phyloP scores from a whole-genome alignment of 768 basidiomycete genomes.

The Omphalotus guepiniiformis region DNA sequence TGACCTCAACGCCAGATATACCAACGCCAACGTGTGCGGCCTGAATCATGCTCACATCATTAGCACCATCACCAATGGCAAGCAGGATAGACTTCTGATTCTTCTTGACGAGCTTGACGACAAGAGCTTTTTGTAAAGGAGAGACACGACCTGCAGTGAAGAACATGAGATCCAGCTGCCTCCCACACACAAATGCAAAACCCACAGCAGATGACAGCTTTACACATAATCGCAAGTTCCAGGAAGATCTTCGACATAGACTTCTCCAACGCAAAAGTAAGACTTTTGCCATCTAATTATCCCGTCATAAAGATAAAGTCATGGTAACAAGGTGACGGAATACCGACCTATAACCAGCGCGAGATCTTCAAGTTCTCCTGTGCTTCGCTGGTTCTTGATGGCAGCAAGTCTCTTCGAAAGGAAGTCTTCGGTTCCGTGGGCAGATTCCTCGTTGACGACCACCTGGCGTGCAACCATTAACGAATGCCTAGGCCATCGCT shows the following conservation, averaged over 20 bases:
- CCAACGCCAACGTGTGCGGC: constrained; percentile 97
- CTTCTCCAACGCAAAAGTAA: constrained; percentile 91
- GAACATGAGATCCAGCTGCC: neutral
- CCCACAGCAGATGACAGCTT: constrained; percentile 96
- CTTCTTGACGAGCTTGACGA: constrained; percentile 98
- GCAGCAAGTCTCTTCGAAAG: constrained; percentile 84
- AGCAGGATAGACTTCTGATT: constrained; percentile 91
- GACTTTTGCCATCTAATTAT: constrained; percentile 83
- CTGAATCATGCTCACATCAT: constrained; percentile 99
- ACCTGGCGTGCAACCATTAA: constrained; percentile 46
- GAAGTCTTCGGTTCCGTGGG: constrained; percentile 79
- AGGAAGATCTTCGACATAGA: constrained; percentile 85
- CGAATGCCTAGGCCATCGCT: neutral
- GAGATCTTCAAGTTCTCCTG: constrained; percentile 91
- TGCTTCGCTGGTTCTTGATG: constrained; percentile 88
- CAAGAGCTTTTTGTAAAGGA: constrained; percentile 93
- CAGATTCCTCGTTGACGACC: constrained; percentile 88
- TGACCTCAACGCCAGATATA: constrained; percentile 94
- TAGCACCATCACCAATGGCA: constrained; percentile 96
- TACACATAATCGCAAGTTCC: constrained; percentile 96
- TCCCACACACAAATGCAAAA: constrained; percentile 13
- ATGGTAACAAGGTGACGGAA: neutral
- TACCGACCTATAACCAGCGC: constrained; percentile 87
- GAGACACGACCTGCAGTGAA: constrained; percentile 79
- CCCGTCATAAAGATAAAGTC: constrained; percentile 12